These are phyloP conservation scores for Diplodia intermedia DNA, from an alignment of 2,329 filamentous ascomycete genomes.

Conservation along the genomic window DNA sequence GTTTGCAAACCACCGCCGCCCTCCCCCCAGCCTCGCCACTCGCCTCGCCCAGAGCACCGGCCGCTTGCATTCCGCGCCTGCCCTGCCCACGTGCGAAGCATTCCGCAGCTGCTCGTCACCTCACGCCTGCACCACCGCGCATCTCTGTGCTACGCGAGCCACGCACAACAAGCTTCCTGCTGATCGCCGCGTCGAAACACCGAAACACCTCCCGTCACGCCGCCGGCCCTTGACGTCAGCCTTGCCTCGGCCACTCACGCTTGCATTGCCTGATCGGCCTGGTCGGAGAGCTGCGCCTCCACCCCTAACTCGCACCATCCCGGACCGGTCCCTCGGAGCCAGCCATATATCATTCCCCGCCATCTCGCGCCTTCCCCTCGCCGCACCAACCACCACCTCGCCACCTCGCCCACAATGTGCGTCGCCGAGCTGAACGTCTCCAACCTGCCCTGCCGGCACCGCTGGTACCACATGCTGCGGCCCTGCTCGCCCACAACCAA, in stretches of 20 bases:
- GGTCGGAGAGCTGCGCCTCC: slow-evolving; percentile 8
- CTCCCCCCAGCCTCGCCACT: not conserved
- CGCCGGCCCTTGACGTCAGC: slow-evolving; percentile 31
- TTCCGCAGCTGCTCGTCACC: slow-evolving; percentile 16
- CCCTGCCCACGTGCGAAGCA: slow-evolving; percentile 19
- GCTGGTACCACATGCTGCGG: slow-evolving; percentile 58
- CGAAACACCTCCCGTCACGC: slow-evolving; percentile 29
- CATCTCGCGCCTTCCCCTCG: not conserved
- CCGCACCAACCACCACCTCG: not conserved
- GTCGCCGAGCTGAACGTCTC: slow-evolving; percentile 59
- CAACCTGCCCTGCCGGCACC: slow-evolving; percentile 55
- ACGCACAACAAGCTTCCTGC: slow-evolving; percentile 25
- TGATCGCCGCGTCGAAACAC: slow-evolving; percentile 30
- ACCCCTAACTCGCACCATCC: slow-evolving; percentile 13
- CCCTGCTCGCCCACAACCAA: slow-evolving; percentile 54
- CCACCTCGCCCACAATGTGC: slow-evolving; percentile 50
- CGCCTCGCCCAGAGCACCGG: not conserved
- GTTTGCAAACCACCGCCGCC: not conserved
- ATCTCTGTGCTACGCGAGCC: slow-evolving; percentile 26
- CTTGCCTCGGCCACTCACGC: slow-evolving; percentile 9
- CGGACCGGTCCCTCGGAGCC: not conserved
- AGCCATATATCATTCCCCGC: slow-evolving; percentile 11
- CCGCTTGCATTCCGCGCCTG: not conserved
- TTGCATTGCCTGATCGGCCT: slow-evolving; percentile 13
- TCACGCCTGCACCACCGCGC: slow-evolving; percentile 16